Base-by-base conservation (phyloP, 1,284 basidiomycete species). In the Baeospora myosura region DNA sequence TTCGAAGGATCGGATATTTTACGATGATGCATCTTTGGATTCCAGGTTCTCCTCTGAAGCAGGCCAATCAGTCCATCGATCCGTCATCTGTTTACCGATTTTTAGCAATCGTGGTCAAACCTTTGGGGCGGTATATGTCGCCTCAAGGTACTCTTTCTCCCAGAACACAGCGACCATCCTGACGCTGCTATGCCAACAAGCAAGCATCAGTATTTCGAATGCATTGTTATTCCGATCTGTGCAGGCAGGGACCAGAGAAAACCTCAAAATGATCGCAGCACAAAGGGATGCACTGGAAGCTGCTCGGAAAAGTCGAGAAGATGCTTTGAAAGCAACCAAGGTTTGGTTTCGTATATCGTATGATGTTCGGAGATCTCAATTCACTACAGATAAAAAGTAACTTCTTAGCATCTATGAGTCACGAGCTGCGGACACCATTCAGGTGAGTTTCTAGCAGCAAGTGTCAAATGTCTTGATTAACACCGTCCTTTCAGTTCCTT, bases 331-430 rank as follows among this genome's bases (percentile, higher is more conserved):
- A 50, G 81, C 81, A 1, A 81, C 81, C 1, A 81, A 81, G 69
- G 78, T 73, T 39, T 38, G 10, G 16, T 40, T 11, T 24, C 10
- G 38, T 18, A 40, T 12, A 11, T 11, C 17, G 41, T 14, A 45
- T n/a, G 8, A 20, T n/a, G 10, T 28, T 40, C 10, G 26, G 4
- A 29, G 26, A 29, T 8, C 24, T 29, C 22, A 33, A 29, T 37
- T n/a, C 11, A 32, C 23, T 38, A 4, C 50, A 81, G 77, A 81
- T 79, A 54, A 83, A 83, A 59, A 81, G 79, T 52, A 82, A 82
- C 50, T 84, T 84, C 52, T 58, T 84, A 46, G 81, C 81, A 5
- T 82, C 78, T 5, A 84, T 84, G 81, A 81, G 77, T 49, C 81
- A 83, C 47, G 81, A 84, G 55, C 59, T 84, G 41, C 66, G 81